phyloP scores from a whole-genome alignment of 2,329 filamentous ascomycete species.

The Zymoseptoria tritici region DNA sequence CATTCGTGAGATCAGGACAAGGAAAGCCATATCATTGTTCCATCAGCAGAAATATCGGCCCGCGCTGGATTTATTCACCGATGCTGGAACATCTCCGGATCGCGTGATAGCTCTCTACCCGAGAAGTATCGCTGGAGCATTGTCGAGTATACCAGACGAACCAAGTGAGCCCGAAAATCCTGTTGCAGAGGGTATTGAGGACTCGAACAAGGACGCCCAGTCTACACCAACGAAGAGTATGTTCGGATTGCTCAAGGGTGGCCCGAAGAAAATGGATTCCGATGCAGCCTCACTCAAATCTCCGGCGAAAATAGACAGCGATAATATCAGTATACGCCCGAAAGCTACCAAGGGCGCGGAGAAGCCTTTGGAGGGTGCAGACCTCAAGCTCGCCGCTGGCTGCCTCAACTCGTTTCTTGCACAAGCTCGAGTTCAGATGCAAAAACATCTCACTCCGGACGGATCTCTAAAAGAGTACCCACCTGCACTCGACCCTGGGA shows the following conservation, averaged over 20 bases:
- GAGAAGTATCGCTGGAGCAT: slow-evolving; percentile 69
- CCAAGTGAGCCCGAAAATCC: slow-evolving; percentile 38
- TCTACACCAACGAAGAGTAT: slow-evolving; percentile 33
- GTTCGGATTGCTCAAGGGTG: slow-evolving; percentile 42
- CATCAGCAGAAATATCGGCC: slow-evolving; percentile 73
- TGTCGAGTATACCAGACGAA: slow-evolving; percentile 52
- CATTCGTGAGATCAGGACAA: slow-evolving; percentile 78
- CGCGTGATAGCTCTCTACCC: slow-evolving; percentile 82
- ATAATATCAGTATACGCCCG: slow-evolving; percentile 47
- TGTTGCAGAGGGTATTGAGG: slow-evolving; percentile 32
- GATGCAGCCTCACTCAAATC: slow-evolving; percentile 54
- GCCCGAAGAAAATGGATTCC: slow-evolving; percentile 40
- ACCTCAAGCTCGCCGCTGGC: slow-evolving; percentile 71
- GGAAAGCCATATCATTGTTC: slow-evolving; percentile 83
- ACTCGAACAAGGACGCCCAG: slow-evolving; percentile 28
- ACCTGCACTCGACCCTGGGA: slow-evolving; percentile 32
- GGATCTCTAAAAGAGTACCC: slow-evolving; percentile 53
- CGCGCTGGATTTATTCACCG: slow-evolving; percentile 83
- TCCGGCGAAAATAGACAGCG: slow-evolving; percentile 49
- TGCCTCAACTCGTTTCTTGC: slow-evolving; percentile 84
- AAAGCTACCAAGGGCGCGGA: slow-evolving; percentile 39
- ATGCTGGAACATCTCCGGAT: slow-evolving; percentile 83
- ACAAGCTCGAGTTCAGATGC: slow-evolving; percentile 63
- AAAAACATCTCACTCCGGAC: slow-evolving; percentile 53
- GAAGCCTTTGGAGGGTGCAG: slow-evolving; percentile 64